Conservation (phyloP, 306 rosid genomes). For the Ammopiptanthus mongolicus region DNA sequence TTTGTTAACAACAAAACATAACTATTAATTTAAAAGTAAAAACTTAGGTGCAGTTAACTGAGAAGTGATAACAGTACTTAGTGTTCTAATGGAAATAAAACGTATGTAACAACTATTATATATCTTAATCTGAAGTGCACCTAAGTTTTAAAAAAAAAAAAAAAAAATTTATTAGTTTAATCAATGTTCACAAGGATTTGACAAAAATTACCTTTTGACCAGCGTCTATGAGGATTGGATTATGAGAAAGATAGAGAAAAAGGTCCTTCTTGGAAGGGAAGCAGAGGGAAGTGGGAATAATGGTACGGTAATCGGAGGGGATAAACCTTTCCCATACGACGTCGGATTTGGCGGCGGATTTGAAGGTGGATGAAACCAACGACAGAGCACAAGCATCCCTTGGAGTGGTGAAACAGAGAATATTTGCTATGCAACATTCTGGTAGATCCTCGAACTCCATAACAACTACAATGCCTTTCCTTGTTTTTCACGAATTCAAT, state of each 20-base stretch:
- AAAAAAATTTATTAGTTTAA: background rate
- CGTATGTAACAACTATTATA: no score
- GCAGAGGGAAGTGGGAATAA: conserved; percentile 21
- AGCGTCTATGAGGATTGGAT: conserved; percentile 47
- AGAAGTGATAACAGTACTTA: no score
- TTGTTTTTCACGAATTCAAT: no score
- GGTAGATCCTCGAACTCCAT: conserved; percentile 37
- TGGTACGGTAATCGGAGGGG: conserved; percentile 33
- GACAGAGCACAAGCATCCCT: conserved; percentile 50
- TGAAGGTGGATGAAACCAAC: conserved; percentile 41
- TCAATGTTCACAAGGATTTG: background rate
- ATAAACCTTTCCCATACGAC: conserved; percentile 63
- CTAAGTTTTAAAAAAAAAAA: no score
- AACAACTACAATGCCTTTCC: no score
- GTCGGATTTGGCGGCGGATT: conserved; percentile 59
- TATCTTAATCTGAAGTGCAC: no score
- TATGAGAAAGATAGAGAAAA: conserved; percentile 38
- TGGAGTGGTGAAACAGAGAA: conserved; percentile 60
- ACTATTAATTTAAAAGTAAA: no score
- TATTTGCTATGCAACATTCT: conserved; percentile 52
- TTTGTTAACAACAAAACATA: no score
- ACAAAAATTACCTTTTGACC: conserved; percentile 44
- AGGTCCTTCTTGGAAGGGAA: conserved; percentile 48
- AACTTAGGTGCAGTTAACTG: no score
- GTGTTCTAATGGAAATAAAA: no score